Conservation (phyloP, 176 grass and related monocot genomes). For the Luzula sylvatica region DNA sequence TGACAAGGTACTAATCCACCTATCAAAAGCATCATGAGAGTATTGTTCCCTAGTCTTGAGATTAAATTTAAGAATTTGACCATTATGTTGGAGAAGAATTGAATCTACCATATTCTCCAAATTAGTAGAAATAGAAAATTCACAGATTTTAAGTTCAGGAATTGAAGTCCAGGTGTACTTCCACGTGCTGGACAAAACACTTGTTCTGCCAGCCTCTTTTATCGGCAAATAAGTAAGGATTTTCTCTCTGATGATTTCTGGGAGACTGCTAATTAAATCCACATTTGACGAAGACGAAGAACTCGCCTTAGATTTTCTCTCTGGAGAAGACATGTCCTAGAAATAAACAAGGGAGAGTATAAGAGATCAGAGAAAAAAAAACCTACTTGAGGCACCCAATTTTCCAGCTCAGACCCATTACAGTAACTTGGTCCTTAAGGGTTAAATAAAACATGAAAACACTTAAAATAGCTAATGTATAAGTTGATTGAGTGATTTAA, state of each 20-base stretch:
- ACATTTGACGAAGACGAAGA: no score
- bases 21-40: neutral
- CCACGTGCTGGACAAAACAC: constrained; percentile 1
- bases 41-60: neutral
- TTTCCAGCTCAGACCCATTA: no score
- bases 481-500: no score
- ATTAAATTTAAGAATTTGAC: neutral
- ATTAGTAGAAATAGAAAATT: neutral
- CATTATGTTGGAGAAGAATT: neutral
- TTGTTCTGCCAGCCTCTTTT: constrained; percentile 6
- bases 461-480: no score
- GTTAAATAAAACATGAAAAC: no score
- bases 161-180: constrained; percentile 6
- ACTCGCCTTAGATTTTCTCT: no score
- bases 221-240: constrained; percentile 3
- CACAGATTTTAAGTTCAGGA: neutral
- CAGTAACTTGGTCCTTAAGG: no score
- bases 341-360: no score
- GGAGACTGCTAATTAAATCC: neutral
- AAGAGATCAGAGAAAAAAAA: no score
- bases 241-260: constrained; percentile 6
- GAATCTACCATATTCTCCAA: neutral
- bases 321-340: no score
- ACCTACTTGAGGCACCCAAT: no score
- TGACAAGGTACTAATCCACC: neutral